Evolutionary conservation across 805 yeast genomes (phyloP), one percentile per base, ranked within the genome.

Genomic region (Suhomyces prunicola): DNA sequence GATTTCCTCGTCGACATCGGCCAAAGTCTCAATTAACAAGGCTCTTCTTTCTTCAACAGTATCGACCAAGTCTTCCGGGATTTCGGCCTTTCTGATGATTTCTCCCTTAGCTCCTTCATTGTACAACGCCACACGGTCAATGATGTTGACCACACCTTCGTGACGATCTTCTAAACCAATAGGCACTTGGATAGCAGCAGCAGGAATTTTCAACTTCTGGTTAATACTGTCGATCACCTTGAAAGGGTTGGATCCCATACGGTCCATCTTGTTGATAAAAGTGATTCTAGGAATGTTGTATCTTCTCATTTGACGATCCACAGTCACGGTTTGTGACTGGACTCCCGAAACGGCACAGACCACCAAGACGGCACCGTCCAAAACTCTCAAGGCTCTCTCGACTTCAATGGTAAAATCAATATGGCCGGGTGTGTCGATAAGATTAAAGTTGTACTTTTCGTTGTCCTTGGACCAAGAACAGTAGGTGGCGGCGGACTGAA

Each of bases 201-300:
- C 97, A 23, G 97, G 90, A 44, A 91, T 90, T 72, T 85, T 90
- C 68, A 94, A 82, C 70, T 94, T 94, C 51, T 74, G 61, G 73
- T 93, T 90, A 62, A 94, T 81, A 76, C 93, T 98, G 53, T 89
- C 96, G 63, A 94, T 88, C 53, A 96, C 97, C 58, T 81, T 83
- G 87, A 96, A 94, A 22, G 99, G 99, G 72, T 94, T 86, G 52
- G 99, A 89, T 60, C 99, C 99, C 97, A 94, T 90, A 70, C 99
- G 85, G 73, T 94, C 99, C 97, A 94, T 92, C 78, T 94, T 94
- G 76, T 94, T 94, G 72, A 94, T 88, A 66, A 94, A 94, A 8
- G 99, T 93, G 50, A 94, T 81, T 67, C 99, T 83, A 51, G 99
- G 99, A 66, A 94, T 97, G 67, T 94, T 91, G 74, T 94, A 94